Percentiles rank a stretch among this genome's conserved stretches.
Evolutionary conservation across 2,329 filamentous ascomycete species (phyloP).

Genomic region (Volutella citrinella): DNA sequence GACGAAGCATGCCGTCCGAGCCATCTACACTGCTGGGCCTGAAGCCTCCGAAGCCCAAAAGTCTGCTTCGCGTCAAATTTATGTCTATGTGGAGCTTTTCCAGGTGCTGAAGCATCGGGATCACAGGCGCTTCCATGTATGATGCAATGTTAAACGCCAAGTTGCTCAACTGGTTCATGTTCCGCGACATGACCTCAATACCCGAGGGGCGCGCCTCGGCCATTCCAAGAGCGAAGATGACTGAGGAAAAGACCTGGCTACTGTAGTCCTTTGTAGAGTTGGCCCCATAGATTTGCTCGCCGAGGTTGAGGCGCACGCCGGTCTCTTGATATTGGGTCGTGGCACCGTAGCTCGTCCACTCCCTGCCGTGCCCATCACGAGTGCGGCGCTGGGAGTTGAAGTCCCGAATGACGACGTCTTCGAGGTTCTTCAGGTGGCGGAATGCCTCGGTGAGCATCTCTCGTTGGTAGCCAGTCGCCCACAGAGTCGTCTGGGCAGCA

Average conservation of each 20-base stretch:
- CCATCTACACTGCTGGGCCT: background rate
- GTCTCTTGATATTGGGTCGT: slow-evolving; percentile 36
- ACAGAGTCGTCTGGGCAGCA: slow-evolving; percentile 26
- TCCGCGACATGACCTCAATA: slow-evolving; percentile 47
- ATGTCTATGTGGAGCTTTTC: slow-evolving; percentile 38
- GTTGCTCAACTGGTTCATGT: slow-evolving; percentile 31
- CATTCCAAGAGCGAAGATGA: slow-evolving; percentile 41
- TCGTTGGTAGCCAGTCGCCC: slow-evolving; percentile 44
- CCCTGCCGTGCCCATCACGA: slow-evolving; percentile 41
- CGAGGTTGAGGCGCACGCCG: slow-evolving; percentile 19
- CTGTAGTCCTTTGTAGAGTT: too few relatives aligned
- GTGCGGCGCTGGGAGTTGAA: slow-evolving; percentile 47
- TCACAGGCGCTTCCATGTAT: slow-evolving; percentile 33
- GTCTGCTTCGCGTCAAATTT: slow-evolving; percentile 14
- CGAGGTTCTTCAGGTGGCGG: slow-evolving; percentile 49
- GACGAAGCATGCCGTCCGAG: slow-evolving; percentile 16
- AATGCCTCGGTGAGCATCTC: slow-evolving; percentile 58
- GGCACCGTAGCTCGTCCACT: slow-evolving; percentile 56
- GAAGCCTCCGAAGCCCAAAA: background rate
- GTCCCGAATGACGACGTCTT: slow-evolving; percentile 57
- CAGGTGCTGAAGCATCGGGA: slow-evolving; percentile 42
- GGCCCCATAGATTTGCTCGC: slow-evolving; percentile 1
- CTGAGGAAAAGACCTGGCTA: slow-evolving; percentile 35
- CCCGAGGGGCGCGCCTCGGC: slow-evolving; percentile 35
- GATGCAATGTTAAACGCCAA: slow-evolving; percentile 45